Percentiles rank a stretch among this genome's conserved stretches.
Conservation (phyloP, 805 yeast genomes). For the Yarrowia divulgata region DNA sequence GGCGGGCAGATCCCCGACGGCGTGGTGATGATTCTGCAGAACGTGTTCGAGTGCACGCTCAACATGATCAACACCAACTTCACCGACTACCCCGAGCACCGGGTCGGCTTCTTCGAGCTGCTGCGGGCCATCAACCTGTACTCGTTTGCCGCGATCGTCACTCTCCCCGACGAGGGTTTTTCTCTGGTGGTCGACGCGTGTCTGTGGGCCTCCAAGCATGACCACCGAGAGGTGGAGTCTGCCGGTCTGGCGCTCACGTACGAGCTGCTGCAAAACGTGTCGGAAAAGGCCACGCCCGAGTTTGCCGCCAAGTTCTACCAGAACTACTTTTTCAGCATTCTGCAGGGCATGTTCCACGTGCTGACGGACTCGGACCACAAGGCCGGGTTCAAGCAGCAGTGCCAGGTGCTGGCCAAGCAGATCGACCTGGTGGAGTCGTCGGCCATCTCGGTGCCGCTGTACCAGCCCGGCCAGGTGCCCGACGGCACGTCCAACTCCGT, state of each 20-base stretch:
- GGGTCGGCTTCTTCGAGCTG: conserved; percentile 93
- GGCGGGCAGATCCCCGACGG: conserved; percentile 90
- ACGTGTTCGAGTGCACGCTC: conserved; percentile 92
- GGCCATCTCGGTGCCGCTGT: conserved; percentile 78
- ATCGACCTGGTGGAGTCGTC: conserved; percentile 81
- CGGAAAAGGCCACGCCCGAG: conserved; percentile 69
- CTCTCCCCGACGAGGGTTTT: conserved; percentile 91
- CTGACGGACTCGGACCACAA: conserved; percentile 97
- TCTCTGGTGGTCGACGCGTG: conserved; percentile 91
- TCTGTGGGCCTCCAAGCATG: conserved; percentile 98
- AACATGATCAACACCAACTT: conserved; percentile 95
- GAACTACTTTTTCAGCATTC: conserved; percentile 84
- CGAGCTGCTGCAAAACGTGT: conserved; percentile 85
- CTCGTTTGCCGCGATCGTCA: conserved; percentile 83
- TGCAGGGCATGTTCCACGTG: conserved; percentile 91
- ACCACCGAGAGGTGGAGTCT: conserved; percentile 94
- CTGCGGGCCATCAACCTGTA: conserved; percentile 85
- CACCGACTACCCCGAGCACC: conserved; percentile 96
- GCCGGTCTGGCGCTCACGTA: conserved; percentile 84
- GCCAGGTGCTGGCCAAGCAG: conserved; percentile 81
- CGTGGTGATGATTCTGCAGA: conserved; percentile 83
- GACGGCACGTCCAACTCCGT: conserved; percentile 82
- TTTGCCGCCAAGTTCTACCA: conserved; percentile 87
- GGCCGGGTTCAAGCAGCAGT: conserved; percentile 90
- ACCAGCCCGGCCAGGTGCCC: conserved; percentile 74